Evolutionary conservation across 148 eudicot species (phyloP), one percentile per base, ranked within the genome.

Genomic region (Camellia japonica): DNA sequence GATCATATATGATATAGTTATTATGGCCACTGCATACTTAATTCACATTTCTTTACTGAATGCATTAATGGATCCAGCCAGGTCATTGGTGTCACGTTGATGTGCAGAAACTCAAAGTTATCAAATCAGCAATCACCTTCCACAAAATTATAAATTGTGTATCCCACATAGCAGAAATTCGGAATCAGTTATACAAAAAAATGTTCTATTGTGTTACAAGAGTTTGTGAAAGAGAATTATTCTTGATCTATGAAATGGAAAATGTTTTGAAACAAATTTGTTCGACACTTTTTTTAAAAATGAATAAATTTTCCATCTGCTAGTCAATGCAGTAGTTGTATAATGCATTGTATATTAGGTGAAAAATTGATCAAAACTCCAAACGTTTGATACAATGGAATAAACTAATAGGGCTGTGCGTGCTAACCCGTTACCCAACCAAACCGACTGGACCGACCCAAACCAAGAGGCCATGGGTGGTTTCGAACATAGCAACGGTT

Each of bases 41-140:
- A 55, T n/a, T 18, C 5, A n/a, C 19, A 58, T 16, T 18, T 18
- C 59, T 15, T 15, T 18, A 16, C 20, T 16, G 64, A n/a, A 61
- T n/a, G 20, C 64, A 61, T 2, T 16, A 20, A 61, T 3, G 3
- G 20, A n/a, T 61, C 23, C 18, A 61, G 64, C 64, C 64, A 61
- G 18, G 15, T 52, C 75, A 38, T 52, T 20, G 19, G 52, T 67
- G 73, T 46, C 23, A 44, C 3, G 9, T 18, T 14, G 3, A 46
- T 3, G n/a, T 68, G 55, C 54, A 18, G 54, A 67, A 68, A 71
- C 74, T 71, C 74, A 71, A 71, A 51, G 8, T 69, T 44, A 7
- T 49, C 42, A 19, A 16, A 16, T 8, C 38, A 47, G 14, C 30
- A 68, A 68, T 41, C 71, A 49, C 74, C 47, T 71, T 18, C 74